Conservation (phyloP, 495 filamentous ascomycete genomes). For the Trichoderma virens region DNA sequence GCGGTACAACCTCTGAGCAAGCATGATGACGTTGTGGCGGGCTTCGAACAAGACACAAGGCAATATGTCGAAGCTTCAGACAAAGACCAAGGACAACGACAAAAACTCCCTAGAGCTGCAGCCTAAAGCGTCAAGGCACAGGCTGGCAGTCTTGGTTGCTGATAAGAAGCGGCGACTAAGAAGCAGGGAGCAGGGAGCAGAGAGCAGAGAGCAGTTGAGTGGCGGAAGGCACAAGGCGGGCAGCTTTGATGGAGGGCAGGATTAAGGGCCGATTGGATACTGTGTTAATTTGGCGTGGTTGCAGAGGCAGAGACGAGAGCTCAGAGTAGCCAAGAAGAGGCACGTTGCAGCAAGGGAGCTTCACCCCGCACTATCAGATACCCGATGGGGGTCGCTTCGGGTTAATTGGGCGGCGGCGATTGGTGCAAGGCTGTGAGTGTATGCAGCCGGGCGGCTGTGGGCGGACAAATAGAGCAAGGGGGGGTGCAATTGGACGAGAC, state of each 20-base stretch:
- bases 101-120: neutral
- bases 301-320: neutral
- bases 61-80: neutral
- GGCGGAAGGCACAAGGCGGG: conserved; percentile 14
- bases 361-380: conserved; percentile 1
- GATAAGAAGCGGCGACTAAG: neutral
- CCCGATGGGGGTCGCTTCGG: neutral
- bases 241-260: conserved; percentile 19
- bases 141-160: neutral
- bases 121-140: neutral
- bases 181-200: neutral
- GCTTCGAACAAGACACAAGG: neutral
- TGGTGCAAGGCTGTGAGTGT: neutral
- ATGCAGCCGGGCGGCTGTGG: neutral
- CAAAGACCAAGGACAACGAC: neutral
- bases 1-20: conserved; percentile 3
- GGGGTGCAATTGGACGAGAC: too few species aligned
- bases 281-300: neutral
- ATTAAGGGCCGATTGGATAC: conserved; percentile 21
- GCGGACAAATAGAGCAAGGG: neutral
- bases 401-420: neutral
- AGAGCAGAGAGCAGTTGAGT: conserved; percentile 13
- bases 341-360: neutral
- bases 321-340: neutral
- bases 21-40: neutral